Percentiles rank a stretch among this genome's conserved stretches.
phyloP scores from a whole-genome alignment of 139 green algal species.

The Coelastrella sp. region DNA sequence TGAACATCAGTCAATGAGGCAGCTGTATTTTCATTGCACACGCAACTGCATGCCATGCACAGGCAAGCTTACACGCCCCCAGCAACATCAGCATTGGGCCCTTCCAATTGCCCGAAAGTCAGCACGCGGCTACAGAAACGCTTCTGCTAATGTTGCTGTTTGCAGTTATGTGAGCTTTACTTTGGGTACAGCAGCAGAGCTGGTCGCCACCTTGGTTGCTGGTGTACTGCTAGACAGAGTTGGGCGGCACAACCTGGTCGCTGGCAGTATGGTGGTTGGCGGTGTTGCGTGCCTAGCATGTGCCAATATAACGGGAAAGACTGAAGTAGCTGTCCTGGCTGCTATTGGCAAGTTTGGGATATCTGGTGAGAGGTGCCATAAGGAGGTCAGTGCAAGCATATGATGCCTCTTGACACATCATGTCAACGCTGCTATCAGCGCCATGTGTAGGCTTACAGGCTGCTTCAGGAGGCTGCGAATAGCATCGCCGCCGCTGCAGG shows the following conservation, averaged over 20 bases:
- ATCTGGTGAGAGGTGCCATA: neutral
- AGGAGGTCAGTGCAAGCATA: neutral
- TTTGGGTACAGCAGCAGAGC: conserved; percentile 16
- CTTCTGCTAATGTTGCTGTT: neutral
- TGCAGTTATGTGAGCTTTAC: conserved; percentile 39
- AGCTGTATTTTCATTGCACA: too few relatives aligned
- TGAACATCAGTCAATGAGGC: too few relatives aligned
- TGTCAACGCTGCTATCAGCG: too few relatives aligned
- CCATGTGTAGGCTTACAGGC: too few relatives aligned
- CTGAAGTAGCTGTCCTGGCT: neutral
- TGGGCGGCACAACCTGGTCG: conserved; percentile 1
- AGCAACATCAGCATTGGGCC: neutral
- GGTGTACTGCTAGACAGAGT: neutral
- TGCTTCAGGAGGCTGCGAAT: too few relatives aligned
- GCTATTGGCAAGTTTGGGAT: conserved; percentile 43
- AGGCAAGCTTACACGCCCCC: too few relatives aligned
- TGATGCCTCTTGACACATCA: neutral
- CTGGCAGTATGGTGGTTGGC: neutral
- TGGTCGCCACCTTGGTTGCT: neutral
- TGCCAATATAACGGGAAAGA: neutral
- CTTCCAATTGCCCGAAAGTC: neutral
- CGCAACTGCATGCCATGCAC: too few relatives aligned
- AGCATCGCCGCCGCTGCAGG: too few relatives aligned
- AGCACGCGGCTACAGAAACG: neutral
- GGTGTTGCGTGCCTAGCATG: conserved; percentile 28